phyloP scores from a whole-genome alignment of 2,329 filamentous ascomycete genomes.

The Verticillium tricorpus region DNA sequence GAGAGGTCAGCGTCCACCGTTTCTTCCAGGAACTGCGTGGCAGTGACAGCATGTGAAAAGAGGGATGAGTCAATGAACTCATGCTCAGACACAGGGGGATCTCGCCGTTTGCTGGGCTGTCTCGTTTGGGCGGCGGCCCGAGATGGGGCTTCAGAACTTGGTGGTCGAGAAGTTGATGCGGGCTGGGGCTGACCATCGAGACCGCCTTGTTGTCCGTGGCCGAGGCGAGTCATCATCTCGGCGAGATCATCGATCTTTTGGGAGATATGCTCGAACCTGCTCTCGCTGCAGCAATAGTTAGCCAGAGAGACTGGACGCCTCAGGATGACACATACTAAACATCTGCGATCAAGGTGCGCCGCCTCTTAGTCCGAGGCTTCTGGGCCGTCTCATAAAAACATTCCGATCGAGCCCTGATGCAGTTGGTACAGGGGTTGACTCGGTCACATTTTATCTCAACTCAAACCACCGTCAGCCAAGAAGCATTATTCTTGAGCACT shows the following conservation, averaged over 20 bases:
- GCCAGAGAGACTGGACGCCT: too few species aligned
- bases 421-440: constrained; percentile 5
- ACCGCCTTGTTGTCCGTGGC: not conserved
- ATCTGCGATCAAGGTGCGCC: too few species aligned
- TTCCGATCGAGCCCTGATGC: not conserved
- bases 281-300: not conserved
- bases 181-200: not conserved
- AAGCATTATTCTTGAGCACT: not conserved
- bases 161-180: not conserved
- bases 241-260: constrained; percentile 7
- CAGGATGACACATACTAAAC: too few species aligned
- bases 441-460: constrained; percentile 7
- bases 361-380: not conserved
- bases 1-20: constrained; percentile 7
- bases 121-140: too few species aligned
- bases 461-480: too few species aligned
- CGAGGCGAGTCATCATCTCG: not conserved
- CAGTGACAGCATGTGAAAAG: constrained; percentile 16
- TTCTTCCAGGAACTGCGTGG: constrained; percentile 14
- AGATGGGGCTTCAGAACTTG: too few species aligned
- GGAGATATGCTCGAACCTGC: constrained; percentile 5
- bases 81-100: not conserved
- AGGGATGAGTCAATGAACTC: constrained; percentile 15
- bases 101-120: too few species aligned
- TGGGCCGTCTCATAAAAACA: not conserved